These are phyloP conservation scores for Irpex sp. DNA, from an alignment of 1,284 basidiomycete genomes.

Conservation along the genomic window DNA sequence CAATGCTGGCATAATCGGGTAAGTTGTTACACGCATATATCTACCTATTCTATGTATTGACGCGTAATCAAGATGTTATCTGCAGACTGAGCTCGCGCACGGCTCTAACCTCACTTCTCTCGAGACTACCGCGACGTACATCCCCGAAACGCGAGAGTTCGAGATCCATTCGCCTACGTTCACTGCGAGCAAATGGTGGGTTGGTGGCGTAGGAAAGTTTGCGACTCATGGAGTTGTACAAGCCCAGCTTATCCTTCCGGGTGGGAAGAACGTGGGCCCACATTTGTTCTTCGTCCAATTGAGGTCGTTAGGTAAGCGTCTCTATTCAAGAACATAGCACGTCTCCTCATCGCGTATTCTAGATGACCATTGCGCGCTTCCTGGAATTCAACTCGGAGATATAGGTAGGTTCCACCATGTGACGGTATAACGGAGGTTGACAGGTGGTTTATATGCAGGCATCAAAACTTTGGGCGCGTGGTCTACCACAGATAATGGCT, in stretches of 20 bases:
- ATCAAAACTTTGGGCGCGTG: constrained; percentile 61
- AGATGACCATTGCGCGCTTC: constrained; percentile 60
- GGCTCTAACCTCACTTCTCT: constrained; percentile 69
- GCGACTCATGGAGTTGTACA: constrained; percentile 80
- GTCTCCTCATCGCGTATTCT: background rate
- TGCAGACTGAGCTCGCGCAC: constrained; percentile 76
- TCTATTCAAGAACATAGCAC: too few species aligned
- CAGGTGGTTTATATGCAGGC: constrained; percentile 32
- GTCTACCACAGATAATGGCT: constrained; percentile 67
- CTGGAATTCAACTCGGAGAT: constrained; percentile 72
- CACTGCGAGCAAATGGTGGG: constrained; percentile 85
- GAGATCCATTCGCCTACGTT: constrained; percentile 75
- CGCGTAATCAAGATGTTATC: constrained; percentile 42
- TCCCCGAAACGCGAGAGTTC: constrained; percentile 66
- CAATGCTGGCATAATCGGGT: constrained; percentile 60
- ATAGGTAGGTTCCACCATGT: constrained; percentile 44
- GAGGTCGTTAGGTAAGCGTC: constrained; percentile 48
- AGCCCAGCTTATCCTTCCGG: constrained; percentile 68
- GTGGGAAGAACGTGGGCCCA: constrained; percentile 64
- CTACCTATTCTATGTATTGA: background rate
- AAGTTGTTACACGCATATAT: background rate
- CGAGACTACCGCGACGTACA: constrained; percentile 79
- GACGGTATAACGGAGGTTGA: background rate
- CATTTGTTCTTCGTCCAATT: constrained; percentile 78
- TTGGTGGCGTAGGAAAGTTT: constrained; percentile 68